Base-by-base conservation (phyloP, 1,284 basidiomycete genomes). In the Termitomyces sp. region DNA sequence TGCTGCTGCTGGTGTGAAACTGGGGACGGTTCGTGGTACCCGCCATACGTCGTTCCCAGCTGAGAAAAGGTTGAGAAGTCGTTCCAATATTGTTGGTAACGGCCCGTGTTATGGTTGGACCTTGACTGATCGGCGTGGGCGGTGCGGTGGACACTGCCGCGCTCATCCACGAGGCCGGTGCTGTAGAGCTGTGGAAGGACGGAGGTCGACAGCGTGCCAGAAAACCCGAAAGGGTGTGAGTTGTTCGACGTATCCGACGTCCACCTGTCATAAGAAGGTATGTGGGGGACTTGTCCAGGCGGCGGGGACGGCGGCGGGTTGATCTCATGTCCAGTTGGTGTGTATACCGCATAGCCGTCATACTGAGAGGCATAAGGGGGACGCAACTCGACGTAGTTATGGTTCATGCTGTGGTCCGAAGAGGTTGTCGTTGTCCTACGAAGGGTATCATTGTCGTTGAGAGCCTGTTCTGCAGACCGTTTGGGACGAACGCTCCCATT, bases 21-120 rank as follows among this genome's bases (percentile, higher is more conserved):
- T 34, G 50, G 43, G 26, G 52, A 45, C 48, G 46, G 47, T 19
- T 61, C 60, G 2, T 60, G 55, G 46, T 61, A 58, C 31, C 52
- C 57, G 13, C 59, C 58, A 54, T 68, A 81, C 16, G 77, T 64
- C 46, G 75, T 64, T 46, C 75, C 77, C 63, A 81, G 71, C 66
- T 82, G 81, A 3, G 76, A 72, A 62, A 80, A 75, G 10, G 81
- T 69, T 28, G 80, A 76, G 59, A 79, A 82, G 58, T 85, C 81
- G 57, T 72, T 80, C 83, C 83, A 85, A 59, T 73, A 83, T 60
- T 81, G 79, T 8, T 80, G 77, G 58, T 75, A 77, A 39, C 72
- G 68, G 16, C 56, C 33, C 19, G 43, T 38, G 5, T 18, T 43
- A 34, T 50, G 40, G 30, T 19, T 48, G 2, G 53, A n/a, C 19